Base-by-base conservation (phyloP, 2,329 filamentous ascomycete species). In the Cladosporium sp. region DNA sequence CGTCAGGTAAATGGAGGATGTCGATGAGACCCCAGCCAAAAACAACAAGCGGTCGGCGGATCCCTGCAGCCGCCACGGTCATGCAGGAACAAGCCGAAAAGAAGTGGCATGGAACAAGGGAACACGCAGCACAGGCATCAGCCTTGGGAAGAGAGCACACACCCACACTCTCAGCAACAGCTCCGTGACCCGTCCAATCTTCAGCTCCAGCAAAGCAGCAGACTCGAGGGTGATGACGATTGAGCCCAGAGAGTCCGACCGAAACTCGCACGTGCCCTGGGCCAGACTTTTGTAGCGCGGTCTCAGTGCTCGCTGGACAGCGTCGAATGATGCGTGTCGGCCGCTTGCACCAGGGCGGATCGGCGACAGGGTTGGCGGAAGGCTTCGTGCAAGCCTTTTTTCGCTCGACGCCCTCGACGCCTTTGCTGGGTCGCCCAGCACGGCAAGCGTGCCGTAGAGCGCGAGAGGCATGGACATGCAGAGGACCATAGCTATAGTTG, bases 331-430 rank as follows among this genome's bases (percentile, higher is more conserved):
- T 52, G 59, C 44, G 59, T 47, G 58, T 60, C 58, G 58, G 38
- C 12, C 21, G 58, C 58, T 60, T 44, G 58, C 58, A 41, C 36
- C 44, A 30, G 58, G 14, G 38, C 38, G 38, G 59, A 61, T 61
- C 59, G 44, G 28, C 59, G 44, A n/a, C 41, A 61, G 44, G 59
- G 59, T 32, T 21, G 24, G 28, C 30, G 60, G 49, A 64, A 64
- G 60, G 49, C 49, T 47, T 64, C 41, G 60, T 30, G 60, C 51
- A 64, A 64, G 60, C 60, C 34, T 64, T 64, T 54, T 41, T 60
- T 49, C 15, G 12, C 41, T 30, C 3, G n/a, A 36, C 54, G 18
- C 21, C 54, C 18, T 44, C 21, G 10, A 59, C 21, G n/a, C 28
- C 28, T 32, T 34, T 24, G 24, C 49, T 41, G 32, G 34, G 32